Percentiles rank a stretch among this genome's conserved stretches.
These are phyloP conservation scores for Lolium rigidum DNA, from an alignment of 176 grass and related monocot genomes.

Conservation along the genomic window DNA sequence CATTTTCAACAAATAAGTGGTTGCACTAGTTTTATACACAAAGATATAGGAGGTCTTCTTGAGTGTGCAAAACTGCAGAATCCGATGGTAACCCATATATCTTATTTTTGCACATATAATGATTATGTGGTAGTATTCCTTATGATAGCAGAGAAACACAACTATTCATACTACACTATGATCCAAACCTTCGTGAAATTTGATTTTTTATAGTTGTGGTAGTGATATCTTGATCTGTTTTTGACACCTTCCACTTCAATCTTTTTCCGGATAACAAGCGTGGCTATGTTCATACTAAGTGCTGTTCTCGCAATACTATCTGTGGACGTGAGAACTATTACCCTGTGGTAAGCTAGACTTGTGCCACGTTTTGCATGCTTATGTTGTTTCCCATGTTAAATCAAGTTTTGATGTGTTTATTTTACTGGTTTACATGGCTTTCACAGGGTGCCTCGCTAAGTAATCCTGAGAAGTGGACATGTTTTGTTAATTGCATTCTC, in stretches of 20 bases:
- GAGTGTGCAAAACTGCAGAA: background rate
- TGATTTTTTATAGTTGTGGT: background rate
- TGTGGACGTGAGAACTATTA: conserved; percentile 31
- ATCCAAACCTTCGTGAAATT: background rate
- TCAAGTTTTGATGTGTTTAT: background rate
- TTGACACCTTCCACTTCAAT: conserved; percentile 16
- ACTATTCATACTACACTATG: background rate
- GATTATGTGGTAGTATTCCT: background rate
- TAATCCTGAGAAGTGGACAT: conserved; percentile 51
- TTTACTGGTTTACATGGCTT: conserved; percentile 19
- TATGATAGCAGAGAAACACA: background rate
- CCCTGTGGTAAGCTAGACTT: conserved; percentile 41
- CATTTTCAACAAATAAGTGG: background rate
- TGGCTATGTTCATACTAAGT: background rate
- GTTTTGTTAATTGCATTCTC: conserved; percentile 61
- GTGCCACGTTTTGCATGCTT: background rate
- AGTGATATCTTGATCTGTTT: conserved; percentile 4
- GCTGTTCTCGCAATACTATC: background rate
- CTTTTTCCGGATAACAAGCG: background rate
- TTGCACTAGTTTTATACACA: background rate
- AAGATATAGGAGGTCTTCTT: background rate
- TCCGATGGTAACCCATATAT: conserved; percentile 5
- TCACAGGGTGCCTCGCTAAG: conserved; percentile 49
- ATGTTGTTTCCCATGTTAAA: background rate
- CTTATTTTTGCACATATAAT: background rate